Evolutionary conservation across 169 alveolate genomes (phyloP).

Genomic region (Pseudocohnilembus persalinus): DNA sequence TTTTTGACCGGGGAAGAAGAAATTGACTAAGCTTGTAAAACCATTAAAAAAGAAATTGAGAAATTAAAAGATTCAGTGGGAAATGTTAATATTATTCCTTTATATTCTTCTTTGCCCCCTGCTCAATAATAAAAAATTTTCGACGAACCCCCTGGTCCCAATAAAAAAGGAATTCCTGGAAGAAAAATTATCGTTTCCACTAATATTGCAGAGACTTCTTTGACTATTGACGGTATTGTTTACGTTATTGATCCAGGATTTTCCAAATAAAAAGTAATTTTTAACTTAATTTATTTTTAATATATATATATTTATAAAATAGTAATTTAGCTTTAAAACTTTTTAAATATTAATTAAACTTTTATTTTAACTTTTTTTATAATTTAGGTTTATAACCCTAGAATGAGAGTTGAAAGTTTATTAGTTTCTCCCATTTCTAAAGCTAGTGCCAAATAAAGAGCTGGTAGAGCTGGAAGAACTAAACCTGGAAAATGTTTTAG

Average conservation of each 20-base stretch:
- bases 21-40: constrained; percentile 73
- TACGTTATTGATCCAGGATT: constrained; percentile 99
- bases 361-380: not conserved
- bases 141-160: constrained; percentile 94
- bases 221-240: constrained; percentile 99
- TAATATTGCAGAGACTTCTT: constrained; percentile 99
- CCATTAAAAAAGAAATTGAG: constrained; percentile 69
- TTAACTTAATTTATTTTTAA: no score
- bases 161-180: constrained; percentile 90
- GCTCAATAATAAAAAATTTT: constrained; percentile 94
- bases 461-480: constrained; percentile 99
- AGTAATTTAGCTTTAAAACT: no score
- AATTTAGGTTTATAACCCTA: constrained; percentile 88
- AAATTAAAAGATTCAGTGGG: constrained; percentile 83
- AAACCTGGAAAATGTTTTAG: constrained; percentile 99
- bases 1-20: constrained; percentile 95
- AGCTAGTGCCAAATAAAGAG: constrained; percentile 98
- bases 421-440: constrained; percentile 96
- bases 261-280: constrained; percentile 95
- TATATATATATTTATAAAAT: no score
- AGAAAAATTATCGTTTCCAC: constrained; percentile 96
- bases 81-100: constrained; percentile 89
- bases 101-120: constrained; percentile 98
- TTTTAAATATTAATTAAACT: no score
- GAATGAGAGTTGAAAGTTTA: constrained; percentile 97